Percentiles rank a stretch among this genome's conserved stretches.
phyloP scores from a whole-genome alignment of 148 eudicot genomes.

The Heliamphora exappendiculata region DNA sequence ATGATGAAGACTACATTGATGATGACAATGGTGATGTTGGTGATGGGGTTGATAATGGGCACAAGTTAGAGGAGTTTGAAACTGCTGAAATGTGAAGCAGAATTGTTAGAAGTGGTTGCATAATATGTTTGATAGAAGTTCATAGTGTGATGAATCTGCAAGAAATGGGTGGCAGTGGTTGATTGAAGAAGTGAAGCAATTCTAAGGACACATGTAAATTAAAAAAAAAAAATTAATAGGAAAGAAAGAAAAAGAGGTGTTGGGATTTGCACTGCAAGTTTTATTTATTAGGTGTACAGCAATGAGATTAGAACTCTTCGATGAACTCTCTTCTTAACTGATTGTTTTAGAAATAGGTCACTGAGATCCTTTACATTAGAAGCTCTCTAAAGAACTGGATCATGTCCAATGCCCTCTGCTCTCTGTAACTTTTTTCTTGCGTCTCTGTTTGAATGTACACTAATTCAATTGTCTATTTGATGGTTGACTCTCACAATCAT shows the following conservation, averaged over 20 bases:
- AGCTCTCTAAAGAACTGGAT: not conserved
- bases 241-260: conserved; percentile 3
- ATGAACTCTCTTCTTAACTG: not conserved
- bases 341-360: conserved; percentile 14
- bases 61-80: conserved; percentile 11
- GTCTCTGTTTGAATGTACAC: not conserved
- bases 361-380: not conserved
- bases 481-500: too few relatives aligned
- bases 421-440: not conserved
- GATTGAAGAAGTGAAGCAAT: not conserved
- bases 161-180: not conserved
- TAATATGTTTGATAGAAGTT: conserved; percentile 2
- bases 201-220: not conserved
- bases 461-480: too few relatives aligned
- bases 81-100: conserved; percentile 22
- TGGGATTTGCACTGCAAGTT: not conserved
- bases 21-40: not conserved
- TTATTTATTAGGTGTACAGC: conserved; percentile 16
- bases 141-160: not conserved
- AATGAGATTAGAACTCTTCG: conserved; percentile 3
- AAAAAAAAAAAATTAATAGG: too few relatives aligned
- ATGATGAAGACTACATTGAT: not conserved
- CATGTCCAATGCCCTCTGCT: not conserved
- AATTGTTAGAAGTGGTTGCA: conserved; percentile 17
- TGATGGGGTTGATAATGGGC: not conserved